A percentile compares a stretch with the other conserved stretches of the same genome.
These are phyloP conservation scores for Thalassiosira oceanica DNA, from an alignment of 352 stramenopile genomes.

Conservation along the genomic window DNA sequence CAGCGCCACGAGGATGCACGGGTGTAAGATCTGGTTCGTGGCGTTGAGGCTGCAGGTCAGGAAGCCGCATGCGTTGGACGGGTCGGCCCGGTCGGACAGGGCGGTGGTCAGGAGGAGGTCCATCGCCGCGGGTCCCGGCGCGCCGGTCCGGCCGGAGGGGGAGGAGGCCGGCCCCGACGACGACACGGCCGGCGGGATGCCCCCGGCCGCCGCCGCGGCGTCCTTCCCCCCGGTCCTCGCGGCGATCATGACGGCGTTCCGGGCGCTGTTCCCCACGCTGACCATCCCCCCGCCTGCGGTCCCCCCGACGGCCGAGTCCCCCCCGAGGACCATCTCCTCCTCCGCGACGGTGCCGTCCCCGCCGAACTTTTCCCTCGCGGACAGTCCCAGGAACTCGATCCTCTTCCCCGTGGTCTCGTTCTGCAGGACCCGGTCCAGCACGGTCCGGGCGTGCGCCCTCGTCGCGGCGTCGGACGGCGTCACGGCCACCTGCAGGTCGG, in stretches of 20 bases:
- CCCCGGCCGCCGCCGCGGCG: slow-evolving; percentile 2
- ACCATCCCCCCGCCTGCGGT: slow-evolving; percentile 7
- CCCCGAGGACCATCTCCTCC: slow-evolving; percentile 14
- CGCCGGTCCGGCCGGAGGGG: not conserved
- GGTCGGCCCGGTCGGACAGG: slow-evolving; percentile 44
- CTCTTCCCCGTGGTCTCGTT: slow-evolving; percentile 39
- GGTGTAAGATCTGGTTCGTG: slow-evolving; percentile 60
- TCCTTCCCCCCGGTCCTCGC: slow-evolving; percentile 10
- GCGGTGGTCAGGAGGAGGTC: slow-evolving; percentile 34
- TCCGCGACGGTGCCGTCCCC: slow-evolving; percentile 40
- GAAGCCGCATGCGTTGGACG: slow-evolving; percentile 38
- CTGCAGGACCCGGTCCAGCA: slow-evolving; percentile 49
- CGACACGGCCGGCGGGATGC: slow-evolving; percentile 10
- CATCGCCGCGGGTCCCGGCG: slow-evolving; percentile 19
- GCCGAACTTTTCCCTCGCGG: slow-evolving; percentile 26
- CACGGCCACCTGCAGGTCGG: slow-evolving; percentile 43
- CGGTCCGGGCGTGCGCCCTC: slow-evolving; percentile 11
- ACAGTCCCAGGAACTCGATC: slow-evolving; percentile 53
- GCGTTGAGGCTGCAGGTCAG: slow-evolving; percentile 52
- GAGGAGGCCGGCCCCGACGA: not conserved
- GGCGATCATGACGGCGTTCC: slow-evolving; percentile 43
- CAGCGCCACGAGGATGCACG: slow-evolving; percentile 50
- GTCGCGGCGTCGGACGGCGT: slow-evolving; percentile 25
- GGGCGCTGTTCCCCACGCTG: slow-evolving; percentile 14
- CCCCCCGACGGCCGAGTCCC: no score